phyloP scores from a whole-genome alignment of 1,139 yeast genomes.

The Blastobotrys elegans region DNA sequence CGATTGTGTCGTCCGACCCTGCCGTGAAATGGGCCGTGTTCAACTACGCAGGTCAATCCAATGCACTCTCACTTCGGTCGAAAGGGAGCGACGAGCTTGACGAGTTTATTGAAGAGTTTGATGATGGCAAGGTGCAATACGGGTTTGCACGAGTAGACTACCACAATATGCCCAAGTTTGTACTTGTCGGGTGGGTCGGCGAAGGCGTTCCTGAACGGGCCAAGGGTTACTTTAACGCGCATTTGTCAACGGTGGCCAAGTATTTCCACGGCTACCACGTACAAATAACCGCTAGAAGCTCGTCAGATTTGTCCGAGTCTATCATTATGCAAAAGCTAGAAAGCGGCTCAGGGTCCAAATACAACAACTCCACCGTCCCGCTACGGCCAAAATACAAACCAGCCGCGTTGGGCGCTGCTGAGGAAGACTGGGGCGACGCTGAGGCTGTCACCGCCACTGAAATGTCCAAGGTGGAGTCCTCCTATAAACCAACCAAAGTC shows the following conservation, averaged over 20 bases:
- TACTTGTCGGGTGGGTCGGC: constrained; percentile 79
- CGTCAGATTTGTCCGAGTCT: constrained; percentile 77
- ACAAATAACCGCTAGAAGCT: constrained; percentile 93
- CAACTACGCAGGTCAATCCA: constrained; percentile 36
- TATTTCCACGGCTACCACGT: constrained; percentile 73
- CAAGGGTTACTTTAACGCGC: constrained; percentile 42
- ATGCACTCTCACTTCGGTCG: constrained; percentile 33
- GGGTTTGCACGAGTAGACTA: constrained; percentile 86
- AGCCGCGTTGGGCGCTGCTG: constrained; percentile 35
- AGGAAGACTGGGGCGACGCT: constrained; percentile 58
- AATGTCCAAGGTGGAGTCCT: constrained; percentile 52
- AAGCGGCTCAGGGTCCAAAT: constrained; percentile 94
- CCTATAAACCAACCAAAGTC: constrained; percentile 64
- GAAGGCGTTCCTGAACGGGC: constrained; percentile 44
- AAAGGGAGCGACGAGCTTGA: constrained; percentile 46
- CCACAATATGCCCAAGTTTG: constrained; percentile 80
- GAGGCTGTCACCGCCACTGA: constrained; percentile 38
- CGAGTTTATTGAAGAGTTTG: constrained; percentile 76
- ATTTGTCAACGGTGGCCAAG: constrained; percentile 38
- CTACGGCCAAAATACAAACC: constrained; percentile 35
- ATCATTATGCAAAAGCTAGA: constrained; percentile 73
- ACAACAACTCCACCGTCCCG: constrained; percentile 45
- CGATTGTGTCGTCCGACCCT: constrained; percentile 40
- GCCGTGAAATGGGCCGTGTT: constrained; percentile 40
- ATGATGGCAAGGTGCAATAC: constrained; percentile 85